Conservation (phyloP, 2,329 filamentous ascomycete species). For the Fusarium humuli region DNA sequence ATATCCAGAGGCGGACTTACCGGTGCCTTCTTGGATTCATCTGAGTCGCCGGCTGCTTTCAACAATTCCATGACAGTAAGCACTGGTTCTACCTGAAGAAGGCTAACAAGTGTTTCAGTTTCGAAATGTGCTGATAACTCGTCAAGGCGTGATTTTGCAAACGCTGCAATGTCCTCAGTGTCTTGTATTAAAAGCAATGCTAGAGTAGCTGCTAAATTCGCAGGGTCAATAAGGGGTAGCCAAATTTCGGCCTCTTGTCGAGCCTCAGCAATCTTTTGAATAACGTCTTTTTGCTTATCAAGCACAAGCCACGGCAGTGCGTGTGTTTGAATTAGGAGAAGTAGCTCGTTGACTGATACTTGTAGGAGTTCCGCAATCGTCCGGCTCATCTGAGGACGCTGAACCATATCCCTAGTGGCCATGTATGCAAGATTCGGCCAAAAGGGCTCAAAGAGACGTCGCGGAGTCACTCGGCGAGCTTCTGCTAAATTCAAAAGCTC, state of each 20-base stretch:
- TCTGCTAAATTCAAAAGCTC: constrained; percentile 82
- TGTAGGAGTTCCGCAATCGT: constrained; percentile 84
- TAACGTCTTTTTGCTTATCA: constrained; percentile 79
- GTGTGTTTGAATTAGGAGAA: constrained; percentile 80
- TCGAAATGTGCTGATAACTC: constrained; percentile 78
- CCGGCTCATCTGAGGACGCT: constrained; percentile 83
- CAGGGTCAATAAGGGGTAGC: constrained; percentile 64
- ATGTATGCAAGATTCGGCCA: constrained; percentile 88
- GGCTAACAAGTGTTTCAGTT: constrained; percentile 71
- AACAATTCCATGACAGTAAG: constrained; percentile 83
- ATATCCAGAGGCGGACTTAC: constrained; percentile 58
- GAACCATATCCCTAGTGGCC: constrained; percentile 83
- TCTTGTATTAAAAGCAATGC: constrained; percentile 70
- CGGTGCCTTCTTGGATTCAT: constrained; percentile 65
- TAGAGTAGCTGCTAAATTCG: constrained; percentile 69
- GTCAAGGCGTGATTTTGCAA: constrained; percentile 75
- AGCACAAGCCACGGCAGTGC: constrained; percentile 90
- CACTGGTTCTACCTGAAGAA: constrained; percentile 81
- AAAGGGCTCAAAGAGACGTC: constrained; percentile 83
- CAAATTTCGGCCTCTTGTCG: constrained; percentile 75
- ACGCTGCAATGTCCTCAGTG: constrained; percentile 67
- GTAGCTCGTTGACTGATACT: constrained; percentile 78
- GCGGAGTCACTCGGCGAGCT: constrained; percentile 69
- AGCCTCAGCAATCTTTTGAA: constrained; percentile 83
- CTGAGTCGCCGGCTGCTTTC: constrained; percentile 78